These are phyloP conservation scores for Penium margaritaceum DNA, from an alignment of 139 green algal genomes.

Conservation along the genomic window DNA sequence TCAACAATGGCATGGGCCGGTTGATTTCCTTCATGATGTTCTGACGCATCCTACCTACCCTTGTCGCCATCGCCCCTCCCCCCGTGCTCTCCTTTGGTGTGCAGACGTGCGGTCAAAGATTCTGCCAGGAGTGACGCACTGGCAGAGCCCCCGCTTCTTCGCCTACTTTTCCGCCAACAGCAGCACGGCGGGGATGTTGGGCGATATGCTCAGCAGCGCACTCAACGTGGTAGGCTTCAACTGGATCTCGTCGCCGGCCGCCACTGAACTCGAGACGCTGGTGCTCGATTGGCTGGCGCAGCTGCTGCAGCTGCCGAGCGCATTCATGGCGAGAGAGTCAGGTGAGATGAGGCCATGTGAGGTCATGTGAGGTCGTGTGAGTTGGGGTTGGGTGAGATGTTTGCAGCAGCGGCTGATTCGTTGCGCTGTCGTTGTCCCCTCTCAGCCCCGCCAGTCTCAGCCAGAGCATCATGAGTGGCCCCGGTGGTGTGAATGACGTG, in stretches of 20 bases:
- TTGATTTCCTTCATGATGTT: too few species aligned
- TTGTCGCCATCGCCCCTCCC: background rate
- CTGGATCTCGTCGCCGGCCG: constrained; percentile 61
- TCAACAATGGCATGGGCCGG: too few species aligned
- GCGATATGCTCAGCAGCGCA: constrained; percentile 61
- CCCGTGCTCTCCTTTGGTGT: background rate
- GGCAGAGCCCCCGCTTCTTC: constrained; percentile 77
- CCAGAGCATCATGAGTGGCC: too few species aligned
- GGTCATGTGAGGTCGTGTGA: too few species aligned
- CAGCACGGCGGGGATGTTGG: constrained; percentile 61
- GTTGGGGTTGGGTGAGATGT: too few species aligned
- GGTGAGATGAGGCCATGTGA: too few species aligned
- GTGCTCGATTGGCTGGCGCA: constrained; percentile 76
- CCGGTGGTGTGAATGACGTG: too few species aligned
- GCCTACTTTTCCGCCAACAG: constrained; percentile 66
- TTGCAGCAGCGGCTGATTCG: too few species aligned
- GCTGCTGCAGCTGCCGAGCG: constrained; percentile 61
- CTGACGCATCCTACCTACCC: background rate
- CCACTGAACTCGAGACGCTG: constrained; percentile 75
- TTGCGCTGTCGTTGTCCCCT: too few species aligned
- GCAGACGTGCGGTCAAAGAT: constrained; percentile 60
- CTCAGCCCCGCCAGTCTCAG: too few species aligned
- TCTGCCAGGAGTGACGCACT: constrained; percentile 71
- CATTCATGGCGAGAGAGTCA: too few species aligned
- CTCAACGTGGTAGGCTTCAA: constrained; percentile 67